Evolutionary conservation across 495 filamentous ascomycete species (phyloP).

Genomic region (Podospora bellae-mahoneyi): DNA sequence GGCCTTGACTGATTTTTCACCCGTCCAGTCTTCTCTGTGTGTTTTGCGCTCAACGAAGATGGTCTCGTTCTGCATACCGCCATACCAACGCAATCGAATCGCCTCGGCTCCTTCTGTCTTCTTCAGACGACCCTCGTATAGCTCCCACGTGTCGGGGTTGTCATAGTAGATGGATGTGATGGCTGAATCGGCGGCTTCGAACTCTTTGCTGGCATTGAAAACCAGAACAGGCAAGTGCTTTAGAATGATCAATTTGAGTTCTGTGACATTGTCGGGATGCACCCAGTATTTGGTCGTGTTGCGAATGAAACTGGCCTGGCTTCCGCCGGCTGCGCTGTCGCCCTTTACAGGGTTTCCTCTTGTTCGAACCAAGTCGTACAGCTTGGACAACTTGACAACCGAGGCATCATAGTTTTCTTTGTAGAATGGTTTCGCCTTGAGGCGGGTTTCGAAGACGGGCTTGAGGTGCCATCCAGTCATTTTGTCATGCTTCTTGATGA

Average conservation of each 20-base stretch:
- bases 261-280: conserved; percentile 96
- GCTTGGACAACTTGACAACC: conserved; percentile 89
- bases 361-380: conserved; percentile 92
- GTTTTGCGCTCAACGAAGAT: conserved; percentile 98
- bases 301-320: conserved; percentile 91
- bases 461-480: conserved; percentile 89
- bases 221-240: conserved; percentile 97
- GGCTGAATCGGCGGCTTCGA: conserved; percentile 80
- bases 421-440: conserved; percentile 96
- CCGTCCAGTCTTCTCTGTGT: conserved; percentile 98
- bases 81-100: conserved; percentile 95
- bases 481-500: conserved; percentile 99
- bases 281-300: conserved; percentile 99
- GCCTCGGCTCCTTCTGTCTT: conserved; percentile 98
- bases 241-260: conserved; percentile 93
- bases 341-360: conserved; percentile 88
- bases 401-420: conserved; percentile 97
- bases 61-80: conserved; percentile 87
- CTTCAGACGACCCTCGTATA: conserved; percentile 90
- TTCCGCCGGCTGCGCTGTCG: conserved; percentile 84
- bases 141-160: conserved; percentile 85
- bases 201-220: conserved; percentile 97
- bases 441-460: conserved; percentile 86
- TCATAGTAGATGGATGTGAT: conserved; percentile 99
- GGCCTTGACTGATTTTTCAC: conserved; percentile 97